phyloP scores from a whole-genome alignment of 2,329 filamentous ascomycete species.

The Colletotrichum sp. region DNA sequence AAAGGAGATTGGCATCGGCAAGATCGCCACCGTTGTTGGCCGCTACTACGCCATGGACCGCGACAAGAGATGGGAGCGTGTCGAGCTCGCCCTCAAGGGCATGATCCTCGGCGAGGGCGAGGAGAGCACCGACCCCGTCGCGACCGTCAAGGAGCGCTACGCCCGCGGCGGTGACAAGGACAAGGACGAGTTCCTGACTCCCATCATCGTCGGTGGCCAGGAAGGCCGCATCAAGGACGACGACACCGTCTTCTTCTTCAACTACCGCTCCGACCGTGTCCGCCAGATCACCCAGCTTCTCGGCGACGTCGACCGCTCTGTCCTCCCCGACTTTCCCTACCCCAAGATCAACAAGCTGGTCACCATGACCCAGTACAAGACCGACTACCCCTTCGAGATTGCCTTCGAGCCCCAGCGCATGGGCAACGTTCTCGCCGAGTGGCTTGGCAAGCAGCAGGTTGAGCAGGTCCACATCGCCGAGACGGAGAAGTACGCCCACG shows the following conservation, averaged over 20 bases:
- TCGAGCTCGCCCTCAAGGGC: constrained; percentile 89
- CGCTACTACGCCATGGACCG: constrained; percentile 99
- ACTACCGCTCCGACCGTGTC: constrained; percentile 98
- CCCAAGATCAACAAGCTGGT: constrained; percentile 85
- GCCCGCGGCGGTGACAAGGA: constrained; percentile 71
- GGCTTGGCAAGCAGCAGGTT: constrained; percentile 85
- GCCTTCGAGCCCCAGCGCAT: constrained; percentile 95
- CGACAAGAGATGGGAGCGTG: constrained; percentile 97
- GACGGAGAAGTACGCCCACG: constrained; percentile 99
- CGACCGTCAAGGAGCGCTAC: constrained; percentile 87
- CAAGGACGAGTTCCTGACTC: constrained; percentile 97
- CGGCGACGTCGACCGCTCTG: constrained; percentile 90
- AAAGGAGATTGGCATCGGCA: constrained; percentile 83
- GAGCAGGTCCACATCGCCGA: constrained; percentile 97
- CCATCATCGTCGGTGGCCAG: constrained; percentile 90
- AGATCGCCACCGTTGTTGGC: constrained; percentile 92
- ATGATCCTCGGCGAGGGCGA: constrained; percentile 88
- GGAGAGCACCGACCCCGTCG: constrained; percentile 81
- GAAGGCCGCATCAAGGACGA: constrained; percentile 87
- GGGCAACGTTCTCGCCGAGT: constrained; percentile 98
- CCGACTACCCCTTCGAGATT: constrained; percentile 88
- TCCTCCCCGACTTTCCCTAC: constrained; percentile 89
- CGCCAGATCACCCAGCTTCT: constrained; percentile 95
- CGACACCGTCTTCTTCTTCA: constrained; percentile 99
- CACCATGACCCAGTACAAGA: constrained; percentile 99